Evolutionary conservation across 163 green algal genomes (phyloP).

Genomic region (Scenedesmus sp.): DNA sequence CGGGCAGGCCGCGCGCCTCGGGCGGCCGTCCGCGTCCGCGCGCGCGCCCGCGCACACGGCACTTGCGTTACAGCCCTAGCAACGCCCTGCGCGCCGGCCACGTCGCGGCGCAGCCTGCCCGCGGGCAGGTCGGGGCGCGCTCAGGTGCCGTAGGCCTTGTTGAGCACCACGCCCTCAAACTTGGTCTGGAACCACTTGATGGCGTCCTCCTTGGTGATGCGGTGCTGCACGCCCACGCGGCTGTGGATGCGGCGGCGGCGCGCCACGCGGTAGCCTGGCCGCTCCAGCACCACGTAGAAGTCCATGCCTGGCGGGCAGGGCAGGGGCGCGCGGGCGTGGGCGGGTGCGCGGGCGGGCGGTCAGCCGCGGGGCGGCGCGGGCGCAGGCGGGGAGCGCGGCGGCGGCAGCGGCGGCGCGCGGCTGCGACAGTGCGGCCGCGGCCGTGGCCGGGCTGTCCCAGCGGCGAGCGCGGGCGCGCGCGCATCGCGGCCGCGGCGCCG

Average conservation of each 20-base stretch:
- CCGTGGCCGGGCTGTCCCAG: slow-evolving; percentile 9
- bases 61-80: no score
- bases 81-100: no score
- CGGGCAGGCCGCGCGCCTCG: no score
- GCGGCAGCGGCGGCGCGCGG: neutral
- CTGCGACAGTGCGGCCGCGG: neutral
- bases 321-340: neutral
- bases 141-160: slow-evolving; percentile 78
- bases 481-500: no score
- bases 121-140: no score
- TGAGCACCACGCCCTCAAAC: slow-evolving; percentile 96
- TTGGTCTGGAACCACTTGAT: slow-evolving; percentile 99
- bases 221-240: slow-evolving; percentile 90
- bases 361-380: no score
- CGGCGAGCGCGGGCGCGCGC: neutral
- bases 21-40: no score
- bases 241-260: slow-evolving; percentile 72
- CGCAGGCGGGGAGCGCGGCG: neutral
- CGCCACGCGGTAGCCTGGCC: slow-evolving; percentile 94
- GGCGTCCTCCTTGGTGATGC: slow-evolving; percentile 97
- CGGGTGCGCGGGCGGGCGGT: no score
- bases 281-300: slow-evolving; percentile 99
- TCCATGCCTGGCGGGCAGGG: slow-evolving; percentile 90
- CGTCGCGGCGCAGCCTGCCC: no score
- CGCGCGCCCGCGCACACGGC: no score